Conservation (phyloP, 1,139 yeast genomes). For the Zhuliangozyma blackwelliae region DNA sequence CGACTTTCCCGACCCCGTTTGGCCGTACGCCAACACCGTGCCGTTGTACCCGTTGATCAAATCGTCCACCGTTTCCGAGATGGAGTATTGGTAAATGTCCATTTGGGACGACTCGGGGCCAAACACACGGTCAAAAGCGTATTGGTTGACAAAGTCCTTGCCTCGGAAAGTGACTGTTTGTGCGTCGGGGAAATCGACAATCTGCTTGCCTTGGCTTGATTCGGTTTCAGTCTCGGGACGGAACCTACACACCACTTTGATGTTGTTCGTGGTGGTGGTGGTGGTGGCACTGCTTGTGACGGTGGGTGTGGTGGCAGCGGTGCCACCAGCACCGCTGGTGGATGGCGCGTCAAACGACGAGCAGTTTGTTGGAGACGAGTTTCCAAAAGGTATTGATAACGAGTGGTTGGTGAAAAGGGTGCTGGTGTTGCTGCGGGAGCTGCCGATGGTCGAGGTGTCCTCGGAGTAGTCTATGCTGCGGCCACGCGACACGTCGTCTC, state of each 20-base stretch:
- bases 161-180: slow-evolving; percentile 24
- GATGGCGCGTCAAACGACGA: too few species aligned
- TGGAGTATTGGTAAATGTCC: slow-evolving; percentile 61
- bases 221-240: slow-evolving; percentile 48
- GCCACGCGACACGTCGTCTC: too few species aligned
- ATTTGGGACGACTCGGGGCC: slow-evolving; percentile 45
- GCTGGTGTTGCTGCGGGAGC: too few species aligned
- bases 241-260: slow-evolving; percentile 65
- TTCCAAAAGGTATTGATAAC: too few species aligned
- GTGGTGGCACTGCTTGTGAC: too few species aligned
- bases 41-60: slow-evolving; percentile 79
- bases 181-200: slow-evolving; percentile 18
- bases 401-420: too few species aligned
- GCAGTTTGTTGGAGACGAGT: too few species aligned
- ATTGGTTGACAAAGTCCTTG: slow-evolving; percentile 34
- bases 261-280: slow-evolving; percentile 19
- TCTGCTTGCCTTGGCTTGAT: slow-evolving; percentile 12
- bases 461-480: too few species aligned
- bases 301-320: too few species aligned
- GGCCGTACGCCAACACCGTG: slow-evolving; percentile 84
- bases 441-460: too few species aligned
- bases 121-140: slow-evolving; percentile 68
- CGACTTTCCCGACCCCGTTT: slow-evolving; percentile 85
- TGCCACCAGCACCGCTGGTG: too few species aligned
- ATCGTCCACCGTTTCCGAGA: slow-evolving; percentile 59